Base-by-base conservation (phyloP, 495 filamentous ascomycete genomes). In the Daldinia caldariorum region DNA sequence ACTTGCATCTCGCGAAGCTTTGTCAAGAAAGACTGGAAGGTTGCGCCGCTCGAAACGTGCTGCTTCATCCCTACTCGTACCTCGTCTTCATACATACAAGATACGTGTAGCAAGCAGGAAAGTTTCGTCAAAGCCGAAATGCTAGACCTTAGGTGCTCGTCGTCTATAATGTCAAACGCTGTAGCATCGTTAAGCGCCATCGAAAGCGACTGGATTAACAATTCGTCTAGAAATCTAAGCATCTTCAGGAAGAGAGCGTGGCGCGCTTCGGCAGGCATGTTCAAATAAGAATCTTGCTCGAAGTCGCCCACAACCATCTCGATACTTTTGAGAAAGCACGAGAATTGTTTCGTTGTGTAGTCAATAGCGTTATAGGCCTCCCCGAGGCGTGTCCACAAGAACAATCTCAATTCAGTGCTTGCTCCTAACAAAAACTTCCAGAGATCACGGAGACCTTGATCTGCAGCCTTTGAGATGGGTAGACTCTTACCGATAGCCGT, bases 1-100 rank as follows among this genome's bases (percentile, higher is more conserved):
- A 98, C 89, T 68, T 97, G 91, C 86, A 97, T 92, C 63, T 97
- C 94, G 38, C 92, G 88, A 43, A 97, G 85, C 74, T 89, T 93
- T 26, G 86, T 87, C 53, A 89, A 84, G 66, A 92, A 90, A 12
- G 80, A 82, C 57, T 86, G 82, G 39, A 81, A 80, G 6, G 72
- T 76, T 7, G 78, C 60, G 2, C 73, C 68, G 45, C 47, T 79
- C 22, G 79, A 70, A 47, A 78, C 61, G 47, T 84, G 59, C 37
- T 81, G 71, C 57, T 74, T 85, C 78, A 91, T 90, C 3, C 89
- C 92, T 59, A 94, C 88, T 65, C 89, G 87, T 12, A 94, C 80
- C 20, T 92, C 88, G 76, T 97, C 94, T 70, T 97, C 93, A 71
- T 89, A 92, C 70, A 95, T 83, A 12, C 91, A 86, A 49, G 91